These are phyloP conservation scores for Glycine latifolia DNA, from an alignment of 306 rosid genomes.

Conservation along the genomic window DNA sequence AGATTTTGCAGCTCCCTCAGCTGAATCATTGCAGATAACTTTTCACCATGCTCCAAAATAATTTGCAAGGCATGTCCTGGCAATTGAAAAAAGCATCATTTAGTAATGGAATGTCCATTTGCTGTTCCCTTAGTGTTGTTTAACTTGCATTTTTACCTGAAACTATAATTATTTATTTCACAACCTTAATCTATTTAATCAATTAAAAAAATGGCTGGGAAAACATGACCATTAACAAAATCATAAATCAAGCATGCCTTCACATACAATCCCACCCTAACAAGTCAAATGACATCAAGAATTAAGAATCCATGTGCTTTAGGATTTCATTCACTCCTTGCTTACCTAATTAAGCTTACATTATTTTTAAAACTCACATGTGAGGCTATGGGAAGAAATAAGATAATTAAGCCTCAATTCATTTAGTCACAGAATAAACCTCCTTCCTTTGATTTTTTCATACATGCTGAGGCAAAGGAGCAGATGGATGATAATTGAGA, in stretches of 20 bases:
- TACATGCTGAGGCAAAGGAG: conserved; percentile 13
- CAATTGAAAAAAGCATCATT: conserved; percentile 38
- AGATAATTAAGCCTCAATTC: conserved; percentile 21
- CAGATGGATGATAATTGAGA: conserved; percentile 34
- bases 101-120: conserved; percentile 40
- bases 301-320: conserved; percentile 17
- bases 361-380: conserved; percentile 26
- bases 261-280: conserved; percentile 26
- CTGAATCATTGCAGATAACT: conserved; percentile 90
- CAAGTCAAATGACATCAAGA: conserved; percentile 23
- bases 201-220: conserved; percentile 22
- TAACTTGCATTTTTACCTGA: neutral
- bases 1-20: conserved; percentile 86
- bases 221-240: conserved; percentile 40
- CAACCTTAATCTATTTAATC: conserved; percentile 11
- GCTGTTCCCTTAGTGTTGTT: neutral
- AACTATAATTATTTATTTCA: conserved; percentile 33
- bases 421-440: conserved; percentile 15
- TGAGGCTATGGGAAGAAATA: conserved; percentile 18
- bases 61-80: conserved; percentile 86
- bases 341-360: conserved; percentile 33
- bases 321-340: conserved; percentile 32
- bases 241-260: conserved; percentile 23
- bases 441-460: conserved; percentile 8
- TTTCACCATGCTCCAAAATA: conserved; percentile 95